Percentiles rank a stretch among this genome's conserved stretches.
Evolutionary conservation across 345 rosid species (phyloP).

Genomic region (Acer saccharum): DNA sequence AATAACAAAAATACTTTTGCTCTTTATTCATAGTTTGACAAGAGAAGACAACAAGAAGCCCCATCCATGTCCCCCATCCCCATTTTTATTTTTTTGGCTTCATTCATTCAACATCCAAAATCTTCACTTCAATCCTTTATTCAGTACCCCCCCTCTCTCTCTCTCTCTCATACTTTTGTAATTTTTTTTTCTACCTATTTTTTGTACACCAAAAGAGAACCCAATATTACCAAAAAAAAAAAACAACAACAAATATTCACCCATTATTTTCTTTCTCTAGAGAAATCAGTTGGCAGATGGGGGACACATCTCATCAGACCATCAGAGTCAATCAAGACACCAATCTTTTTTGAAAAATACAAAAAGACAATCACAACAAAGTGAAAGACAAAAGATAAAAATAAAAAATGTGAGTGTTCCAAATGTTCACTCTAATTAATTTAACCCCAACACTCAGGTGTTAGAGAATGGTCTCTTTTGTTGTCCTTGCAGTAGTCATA

Average conservation of each 20-base stretch:
- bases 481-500: conserved; percentile 81
- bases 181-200: background rate
- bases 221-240: background rate
- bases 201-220: conserved; percentile 19
- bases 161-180: background rate
- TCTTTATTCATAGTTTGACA: conserved; percentile 30
- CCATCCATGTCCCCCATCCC: background rate
- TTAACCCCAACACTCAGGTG: conserved; percentile 77
- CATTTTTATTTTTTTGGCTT: background rate
- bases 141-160: background rate
- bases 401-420: background rate
- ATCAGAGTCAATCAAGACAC: conserved; percentile 13
- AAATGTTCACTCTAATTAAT: background rate
- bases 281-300: conserved; percentile 15
- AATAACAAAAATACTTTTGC: background rate
- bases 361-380: conserved; percentile 5
- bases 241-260: background rate
- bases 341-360: background rate
- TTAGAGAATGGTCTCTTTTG: conserved; percentile 77
- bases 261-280: background rate
- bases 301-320: conserved; percentile 29
- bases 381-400: background rate
- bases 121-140: background rate
- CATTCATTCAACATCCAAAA: background rate
- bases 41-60: conserved; percentile 6